Evolutionary conservation across 768 basidiomycete genomes (phyloP).

Genomic region (Leucogyrophana mollusca): DNA sequence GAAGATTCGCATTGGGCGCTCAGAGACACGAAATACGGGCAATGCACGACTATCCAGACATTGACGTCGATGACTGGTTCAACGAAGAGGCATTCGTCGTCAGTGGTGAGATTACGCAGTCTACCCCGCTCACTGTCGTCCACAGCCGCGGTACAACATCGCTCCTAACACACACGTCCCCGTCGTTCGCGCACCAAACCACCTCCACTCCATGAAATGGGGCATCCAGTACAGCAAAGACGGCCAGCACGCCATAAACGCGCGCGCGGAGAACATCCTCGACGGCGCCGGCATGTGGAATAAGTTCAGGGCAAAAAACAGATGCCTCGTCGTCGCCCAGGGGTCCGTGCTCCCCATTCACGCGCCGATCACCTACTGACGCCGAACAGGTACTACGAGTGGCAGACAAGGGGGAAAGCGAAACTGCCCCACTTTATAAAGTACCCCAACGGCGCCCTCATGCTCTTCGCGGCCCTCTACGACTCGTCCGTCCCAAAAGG

Average conservation of each 20-base stretch:
- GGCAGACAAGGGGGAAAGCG: conserved; percentile 81
- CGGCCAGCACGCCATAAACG: conserved; percentile 84
- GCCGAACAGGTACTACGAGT: conserved; percentile 83
- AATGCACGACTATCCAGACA: conserved; percentile 41
- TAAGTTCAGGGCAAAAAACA: conserved; percentile 73
- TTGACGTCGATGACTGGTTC: conserved; percentile 58
- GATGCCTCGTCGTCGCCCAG: conserved; percentile 83
- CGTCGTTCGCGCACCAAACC: conserved; percentile 54
- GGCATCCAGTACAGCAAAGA: conserved; percentile 77
- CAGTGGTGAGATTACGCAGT: conserved; percentile 12
- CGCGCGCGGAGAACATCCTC: conserved; percentile 77
- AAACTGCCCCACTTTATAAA: conserved; percentile 83
- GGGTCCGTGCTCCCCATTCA: conserved; percentile 43
- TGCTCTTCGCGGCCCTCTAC: conserved; percentile 89
- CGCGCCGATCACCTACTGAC: not conserved
- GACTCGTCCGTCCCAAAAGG: conserved; percentile 72
- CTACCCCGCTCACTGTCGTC: not conserved
- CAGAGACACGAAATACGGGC: conserved; percentile 25
- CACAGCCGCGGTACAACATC: conserved; percentile 68
- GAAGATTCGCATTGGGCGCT: conserved; percentile 53
- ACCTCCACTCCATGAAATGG: conserved; percentile 85
- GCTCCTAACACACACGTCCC: conserved; percentile 80
- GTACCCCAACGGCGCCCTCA: conserved; percentile 56
- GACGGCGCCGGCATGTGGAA: conserved; percentile 85
- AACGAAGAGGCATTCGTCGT: conserved; percentile 56